A percentile compares a stretch with the other conserved stretches of the same genome.
Evolutionary conservation across 225 moss, liverwort and hornwort species (phyloP).

Genomic region (Polytrichum commune): DNA sequence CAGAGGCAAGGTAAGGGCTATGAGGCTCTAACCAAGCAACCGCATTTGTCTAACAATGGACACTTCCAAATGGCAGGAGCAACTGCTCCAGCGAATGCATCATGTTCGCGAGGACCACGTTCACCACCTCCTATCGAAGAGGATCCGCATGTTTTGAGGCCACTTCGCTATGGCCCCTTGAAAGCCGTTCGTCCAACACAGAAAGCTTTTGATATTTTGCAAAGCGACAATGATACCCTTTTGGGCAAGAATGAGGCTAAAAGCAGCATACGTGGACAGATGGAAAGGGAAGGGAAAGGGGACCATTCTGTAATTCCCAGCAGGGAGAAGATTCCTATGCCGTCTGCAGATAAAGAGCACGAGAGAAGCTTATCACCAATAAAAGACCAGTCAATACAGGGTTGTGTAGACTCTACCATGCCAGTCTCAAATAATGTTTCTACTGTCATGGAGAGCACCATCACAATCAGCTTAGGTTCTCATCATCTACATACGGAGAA

Average conservation of each 20-base stretch:
- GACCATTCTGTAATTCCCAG: background rate
- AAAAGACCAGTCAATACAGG: background rate
- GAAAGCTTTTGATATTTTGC: background rate
- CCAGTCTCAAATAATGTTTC: background rate
- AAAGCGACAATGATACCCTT: background rate
- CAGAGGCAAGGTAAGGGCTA: slow-evolving; percentile 11
- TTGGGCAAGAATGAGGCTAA: background rate
- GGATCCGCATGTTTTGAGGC: background rate
- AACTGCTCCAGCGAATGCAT: slow-evolving; percentile 6
- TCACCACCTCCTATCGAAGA: background rate
- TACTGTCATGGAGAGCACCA: background rate
- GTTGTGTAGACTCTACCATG: too few species aligned
- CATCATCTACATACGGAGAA: background rate
- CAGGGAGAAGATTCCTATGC: background rate
- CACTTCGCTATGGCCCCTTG: background rate
- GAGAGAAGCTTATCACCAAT: background rate
- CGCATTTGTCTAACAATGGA: slow-evolving; percentile 7
- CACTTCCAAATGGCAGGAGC: slow-evolving; percentile 10
- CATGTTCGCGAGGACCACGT: background rate
- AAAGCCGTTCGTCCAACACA: background rate
- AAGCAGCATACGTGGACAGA: background rate
- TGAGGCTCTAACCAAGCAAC: slow-evolving; percentile 1
- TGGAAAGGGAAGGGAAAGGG: background rate
- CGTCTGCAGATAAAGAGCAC: background rate
- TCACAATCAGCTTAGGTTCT: background rate